Evolutionary conservation across 768 basidiomycete genomes (phyloP).

Genomic region (Epithele typhae): DNA sequence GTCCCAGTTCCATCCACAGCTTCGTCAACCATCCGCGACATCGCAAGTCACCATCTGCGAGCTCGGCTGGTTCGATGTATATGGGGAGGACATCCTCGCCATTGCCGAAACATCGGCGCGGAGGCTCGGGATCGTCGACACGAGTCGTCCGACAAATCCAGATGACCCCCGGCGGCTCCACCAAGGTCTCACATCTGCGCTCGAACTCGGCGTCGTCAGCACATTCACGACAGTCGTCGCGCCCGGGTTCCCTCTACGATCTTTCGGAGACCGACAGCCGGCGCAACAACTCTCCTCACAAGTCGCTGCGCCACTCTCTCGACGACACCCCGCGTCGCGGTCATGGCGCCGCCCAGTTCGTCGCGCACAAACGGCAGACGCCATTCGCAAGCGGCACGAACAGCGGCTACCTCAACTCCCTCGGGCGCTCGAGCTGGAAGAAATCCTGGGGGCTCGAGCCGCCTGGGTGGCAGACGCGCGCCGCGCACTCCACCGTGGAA

Average conservation of each 20-base stretch:
- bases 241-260: conserved; percentile 77
- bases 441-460: conserved; percentile 87
- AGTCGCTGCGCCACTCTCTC: conserved; percentile 41
- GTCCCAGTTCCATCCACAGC: conserved; percentile 86
- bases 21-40: conserved; percentile 57
- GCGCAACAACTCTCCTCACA: conserved; percentile 65
- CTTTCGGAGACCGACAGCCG: conserved; percentile 62
- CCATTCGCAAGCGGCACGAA: conserved; percentile 58
- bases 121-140: conserved; percentile 79
- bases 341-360: conserved; percentile 53
- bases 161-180: conserved; percentile 27
- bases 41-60: conserved; percentile 71
- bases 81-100: conserved; percentile 66
- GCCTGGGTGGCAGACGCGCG: conserved; percentile 73
- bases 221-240: conserved; percentile 71
- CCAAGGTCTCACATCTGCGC: conserved; percentile 54
- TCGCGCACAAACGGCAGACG: conserved; percentile 78
- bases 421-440: conserved; percentile 80
- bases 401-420: conserved; percentile 33
- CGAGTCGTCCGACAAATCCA: conserved; percentile 69
- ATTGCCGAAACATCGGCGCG: conserved; percentile 68
- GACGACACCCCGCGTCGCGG: conserved; percentile 42
- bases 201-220: conserved; percentile 78
- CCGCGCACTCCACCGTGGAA: conserved; percentile 64
- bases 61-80: conserved; percentile 66